Evolutionary conservation across 495 filamentous ascomycete genomes (phyloP).

Genomic region (Aspergillus ostianus): DNA sequence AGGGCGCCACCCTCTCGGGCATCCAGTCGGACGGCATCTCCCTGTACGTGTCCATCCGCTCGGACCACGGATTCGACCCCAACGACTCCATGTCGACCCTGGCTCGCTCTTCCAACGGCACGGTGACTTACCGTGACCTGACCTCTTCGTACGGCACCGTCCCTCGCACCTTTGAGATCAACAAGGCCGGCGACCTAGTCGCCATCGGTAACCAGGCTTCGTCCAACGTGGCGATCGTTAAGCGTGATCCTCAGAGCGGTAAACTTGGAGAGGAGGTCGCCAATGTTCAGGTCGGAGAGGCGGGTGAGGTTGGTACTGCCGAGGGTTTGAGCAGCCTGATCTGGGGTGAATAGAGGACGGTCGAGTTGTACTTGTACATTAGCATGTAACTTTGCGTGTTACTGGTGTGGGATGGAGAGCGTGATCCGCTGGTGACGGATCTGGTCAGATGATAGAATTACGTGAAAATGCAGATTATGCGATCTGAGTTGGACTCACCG

Average conservation of each 20-base stretch:
- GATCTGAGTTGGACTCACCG: no score
- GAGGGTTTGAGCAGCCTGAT: slow-evolving; percentile 55
- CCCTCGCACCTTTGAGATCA: slow-evolving; percentile 67
- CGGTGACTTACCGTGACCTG: slow-evolving; percentile 48
- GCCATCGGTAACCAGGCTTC: slow-evolving; percentile 62
- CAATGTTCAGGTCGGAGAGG: slow-evolving; percentile 36
- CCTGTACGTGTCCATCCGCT: slow-evolving; percentile 46
- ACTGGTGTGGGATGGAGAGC: background rate
- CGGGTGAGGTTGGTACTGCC: slow-evolving; percentile 38
- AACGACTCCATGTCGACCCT: slow-evolving; percentile 38
- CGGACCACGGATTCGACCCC: slow-evolving; percentile 34
- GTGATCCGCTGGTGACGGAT: background rate
- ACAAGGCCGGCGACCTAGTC: slow-evolving; percentile 56
- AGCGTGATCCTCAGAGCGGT: slow-evolving; percentile 55
- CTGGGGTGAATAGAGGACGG: slow-evolving; percentile 52
- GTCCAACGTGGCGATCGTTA: slow-evolving; percentile 58
- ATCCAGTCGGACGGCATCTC: slow-evolving; percentile 27
- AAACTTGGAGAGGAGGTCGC: slow-evolving; percentile 50
- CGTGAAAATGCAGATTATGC: background rate
- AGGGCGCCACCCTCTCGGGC: slow-evolving; percentile 36
- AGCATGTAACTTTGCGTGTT: background rate
- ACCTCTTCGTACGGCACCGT: slow-evolving; percentile 55
- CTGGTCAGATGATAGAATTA: background rate
- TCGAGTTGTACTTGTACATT: background rate
- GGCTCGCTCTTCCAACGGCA: slow-evolving; percentile 41